phyloP scores from a whole-genome alignment of 257 asterid species.

The Avicennia marina region DNA sequence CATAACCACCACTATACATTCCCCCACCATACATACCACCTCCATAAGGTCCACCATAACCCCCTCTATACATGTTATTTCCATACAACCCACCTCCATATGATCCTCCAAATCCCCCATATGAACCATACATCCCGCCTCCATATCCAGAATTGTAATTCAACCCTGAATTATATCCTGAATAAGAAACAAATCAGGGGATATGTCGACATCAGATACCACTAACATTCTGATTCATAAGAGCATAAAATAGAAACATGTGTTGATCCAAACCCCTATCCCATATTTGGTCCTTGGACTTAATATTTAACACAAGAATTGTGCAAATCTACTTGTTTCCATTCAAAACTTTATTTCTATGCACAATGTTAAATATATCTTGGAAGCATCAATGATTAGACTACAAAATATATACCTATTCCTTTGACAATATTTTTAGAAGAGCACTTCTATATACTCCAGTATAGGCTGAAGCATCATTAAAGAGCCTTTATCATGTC shows the following conservation, averaged over 20 bases:
- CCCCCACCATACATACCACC: conserved; percentile 87
- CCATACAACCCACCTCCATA: conserved; percentile 86
- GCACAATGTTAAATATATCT: too few relatives aligned
- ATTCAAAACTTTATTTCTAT: too few relatives aligned
- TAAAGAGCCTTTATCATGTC: neutral
- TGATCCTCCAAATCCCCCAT: conserved; percentile 62
- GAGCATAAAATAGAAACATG: conserved; percentile 1
- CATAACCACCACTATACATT: conserved; percentile 64
- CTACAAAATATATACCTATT: neutral
- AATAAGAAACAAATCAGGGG: conserved; percentile 11
- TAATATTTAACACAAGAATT: neutral
- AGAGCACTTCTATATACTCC: too few relatives aligned
- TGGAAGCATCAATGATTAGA: neutral
- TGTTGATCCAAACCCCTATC: neutral
- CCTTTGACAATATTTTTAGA: too few relatives aligned
- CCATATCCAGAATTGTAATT: conserved; percentile 72
- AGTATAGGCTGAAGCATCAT: conserved; percentile 13
- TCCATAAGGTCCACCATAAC: conserved; percentile 73
- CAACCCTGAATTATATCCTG: conserved; percentile 64
- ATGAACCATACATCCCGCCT: conserved; percentile 49
- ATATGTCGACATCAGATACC: conserved; percentile 18
- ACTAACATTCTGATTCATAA: neutral
- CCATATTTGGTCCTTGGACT: neutral
- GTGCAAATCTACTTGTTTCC: too few relatives aligned
- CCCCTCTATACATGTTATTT: conserved; percentile 81